Evolutionary conservation across 306 rosid genomes (phyloP), one percentile per base, ranked within the genome.

Genomic region (Datisca glomerata): DNA sequence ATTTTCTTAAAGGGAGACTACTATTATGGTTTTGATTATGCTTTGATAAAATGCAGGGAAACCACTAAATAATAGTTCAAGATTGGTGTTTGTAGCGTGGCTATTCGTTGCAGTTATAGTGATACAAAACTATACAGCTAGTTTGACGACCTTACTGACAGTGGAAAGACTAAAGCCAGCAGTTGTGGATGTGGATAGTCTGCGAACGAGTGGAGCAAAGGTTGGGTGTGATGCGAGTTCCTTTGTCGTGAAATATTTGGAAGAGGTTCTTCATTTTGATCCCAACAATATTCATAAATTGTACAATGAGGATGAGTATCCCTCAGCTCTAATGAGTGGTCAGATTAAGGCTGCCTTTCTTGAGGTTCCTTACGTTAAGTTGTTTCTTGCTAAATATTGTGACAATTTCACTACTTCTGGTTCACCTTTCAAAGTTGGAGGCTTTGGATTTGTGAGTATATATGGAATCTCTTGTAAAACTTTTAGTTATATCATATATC

Each of bases 141-240:
- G 28, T 24, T 25, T 62, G 5, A 34, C 56, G 2, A 25, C 35
- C 23, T 4, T 62, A 29, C 56, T 61, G 2, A 62, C 56, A 3
- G 44, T 22, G 9, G 31, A 19, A 11, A 17, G 27, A 11, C 40
- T 53, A 9, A 10, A 21, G 16, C 42, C 12, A 2, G 7, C 15
- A 7, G 22, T 2, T 15, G n/a, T 33, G 9, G 32, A 46, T 41
- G 18, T 53, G 6, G 49, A 39, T 35, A 35, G 50, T 17, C 45
- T 53, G 3, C 38, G 32, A 23, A 45, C 13, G 35, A 53, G 8
- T 18, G 23, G 40, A 3, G 40, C 55, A 10, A 46, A 27, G 22
- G 55, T 62, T 23, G 51, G 61, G 32, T 62, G 61, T 27, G 47
- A 42, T 15, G 56, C 37, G 16, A 24, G 32, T 13, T 53, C 45